A percentile compares a stretch with the other conserved stretches of the same genome.
Conservation (phyloP, 2,329 filamentous ascomycete species). For the Trichoderma gracile region DNA sequence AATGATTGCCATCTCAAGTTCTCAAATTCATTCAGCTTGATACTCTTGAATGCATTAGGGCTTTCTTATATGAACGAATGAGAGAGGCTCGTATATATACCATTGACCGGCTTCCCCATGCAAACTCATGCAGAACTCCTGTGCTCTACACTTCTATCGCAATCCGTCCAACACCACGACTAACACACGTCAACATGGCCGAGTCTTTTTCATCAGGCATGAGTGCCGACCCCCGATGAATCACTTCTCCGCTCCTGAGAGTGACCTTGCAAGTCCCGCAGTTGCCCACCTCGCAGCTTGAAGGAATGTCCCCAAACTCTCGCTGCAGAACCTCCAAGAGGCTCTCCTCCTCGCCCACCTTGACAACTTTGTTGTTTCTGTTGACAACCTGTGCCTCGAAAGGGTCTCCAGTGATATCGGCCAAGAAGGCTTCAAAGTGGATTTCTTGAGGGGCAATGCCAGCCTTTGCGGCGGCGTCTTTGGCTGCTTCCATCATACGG, state of each 20-base stretch:
- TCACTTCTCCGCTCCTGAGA: conserved; percentile 46
- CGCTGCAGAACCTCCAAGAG: conserved; percentile 50
- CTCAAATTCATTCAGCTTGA: too few species aligned
- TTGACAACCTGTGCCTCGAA: conserved; percentile 59
- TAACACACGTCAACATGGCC: conserved; percentile 54
- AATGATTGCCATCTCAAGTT: too few species aligned
- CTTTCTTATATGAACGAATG: too few species aligned
- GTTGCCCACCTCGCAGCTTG: conserved; percentile 56
- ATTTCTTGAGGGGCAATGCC: conserved; percentile 53
- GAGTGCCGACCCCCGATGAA: conserved; percentile 53
- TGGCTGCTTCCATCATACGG: conserved; percentile 57
- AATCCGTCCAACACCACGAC: conserved; percentile 52
- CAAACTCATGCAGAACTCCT: neutral
- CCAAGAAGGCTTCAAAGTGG: conserved; percentile 62
- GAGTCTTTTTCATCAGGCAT: conserved; percentile 46
- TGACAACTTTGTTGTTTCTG: conserved; percentile 41
- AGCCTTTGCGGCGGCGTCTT: conserved; percentile 42
- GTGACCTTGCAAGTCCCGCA: conserved; percentile 54
- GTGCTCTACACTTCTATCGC: conserved; percentile 39
- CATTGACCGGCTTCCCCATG: neutral
- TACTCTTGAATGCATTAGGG: too few species aligned
- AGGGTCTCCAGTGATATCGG: conserved; percentile 56
- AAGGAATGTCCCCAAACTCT: conserved; percentile 46
- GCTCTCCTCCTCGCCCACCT: conserved; percentile 51
- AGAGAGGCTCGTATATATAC: neutral